A percentile compares a stretch with the other conserved stretches of the same genome.
phyloP scores from a whole-genome alignment of 306 rosid genomes.

The Rosa lucieae region DNA sequence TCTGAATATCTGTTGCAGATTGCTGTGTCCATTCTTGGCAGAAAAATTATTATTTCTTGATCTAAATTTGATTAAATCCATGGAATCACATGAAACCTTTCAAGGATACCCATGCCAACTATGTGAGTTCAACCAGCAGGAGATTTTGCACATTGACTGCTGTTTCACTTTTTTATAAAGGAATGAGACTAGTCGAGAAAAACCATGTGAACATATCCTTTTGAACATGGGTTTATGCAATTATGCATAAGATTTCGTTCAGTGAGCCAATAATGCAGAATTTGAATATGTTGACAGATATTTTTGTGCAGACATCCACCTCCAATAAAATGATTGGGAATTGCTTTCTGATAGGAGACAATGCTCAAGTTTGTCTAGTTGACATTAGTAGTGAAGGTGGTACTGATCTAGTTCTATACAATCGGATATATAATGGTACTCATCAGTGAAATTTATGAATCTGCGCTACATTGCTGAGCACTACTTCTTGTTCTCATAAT shows the following conservation, averaged over 20 bases:
- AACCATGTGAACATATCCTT: constrained; percentile 9
- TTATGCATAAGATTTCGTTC: constrained; percentile 9
- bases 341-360: neutral
- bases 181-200: neutral
- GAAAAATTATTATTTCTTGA: neutral
- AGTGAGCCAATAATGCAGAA: constrained; percentile 1
- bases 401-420: neutral
- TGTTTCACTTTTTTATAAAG: neutral
- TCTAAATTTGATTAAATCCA: neutral
- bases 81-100: neutral
- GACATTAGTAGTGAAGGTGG: neutral
- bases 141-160: neutral
- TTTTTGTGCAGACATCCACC: constrained; percentile 1
- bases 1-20: neutral
- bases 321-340: constrained; percentile 6
- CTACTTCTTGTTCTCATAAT: constrained; percentile 7
- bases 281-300: neutral
- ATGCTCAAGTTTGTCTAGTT: constrained; percentile 4
- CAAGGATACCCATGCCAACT: neutral
- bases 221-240: neutral
- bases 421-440: neutral
- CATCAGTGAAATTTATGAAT: neutral
- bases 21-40: neutral
- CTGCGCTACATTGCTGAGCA: neutral
- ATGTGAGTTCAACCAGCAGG: neutral